Conservation (phyloP, 1,139 yeast species). For the Suhomyces wounanorum region DNA sequence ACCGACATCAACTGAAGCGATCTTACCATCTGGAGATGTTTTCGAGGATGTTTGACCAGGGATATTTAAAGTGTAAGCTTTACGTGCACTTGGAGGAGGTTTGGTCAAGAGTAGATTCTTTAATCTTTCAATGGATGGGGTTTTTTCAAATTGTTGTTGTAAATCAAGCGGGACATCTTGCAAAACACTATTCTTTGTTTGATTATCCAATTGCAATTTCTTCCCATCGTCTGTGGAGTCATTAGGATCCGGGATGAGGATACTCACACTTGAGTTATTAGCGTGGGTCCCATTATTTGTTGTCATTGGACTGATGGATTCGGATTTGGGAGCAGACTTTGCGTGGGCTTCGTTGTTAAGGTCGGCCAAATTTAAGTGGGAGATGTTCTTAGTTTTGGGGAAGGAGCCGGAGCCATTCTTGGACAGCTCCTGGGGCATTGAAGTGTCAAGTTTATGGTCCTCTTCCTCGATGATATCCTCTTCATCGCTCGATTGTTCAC, state of each 20-base stretch:
- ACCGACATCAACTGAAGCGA: slow-evolving; percentile 70
- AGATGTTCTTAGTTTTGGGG: slow-evolving; percentile 39
- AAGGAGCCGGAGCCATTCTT: slow-evolving; percentile 14
- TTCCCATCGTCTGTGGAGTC: slow-evolving; percentile 14
- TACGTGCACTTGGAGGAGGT: slow-evolving; percentile 43
- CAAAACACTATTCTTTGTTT: slow-evolving; percentile 26
- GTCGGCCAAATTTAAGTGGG: slow-evolving; percentile 45
- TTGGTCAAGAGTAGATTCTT: slow-evolving; percentile 41
- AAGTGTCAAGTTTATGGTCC: not conserved
- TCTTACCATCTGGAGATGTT: slow-evolving; percentile 79
- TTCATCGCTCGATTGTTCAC: slow-evolving; percentile 34
- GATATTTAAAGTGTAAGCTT: slow-evolving; percentile 82
- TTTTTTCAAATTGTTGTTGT: slow-evolving; percentile 39
- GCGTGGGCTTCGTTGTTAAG: slow-evolving; percentile 18
- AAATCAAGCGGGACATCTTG: slow-evolving; percentile 39
- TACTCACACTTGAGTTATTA: slow-evolving; percentile 6
- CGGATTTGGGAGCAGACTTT: slow-evolving; percentile 6
- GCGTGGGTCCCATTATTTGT: slow-evolving; percentile 5
- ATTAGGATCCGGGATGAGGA: slow-evolving; percentile 12
- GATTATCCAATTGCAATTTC: slow-evolving; percentile 16
- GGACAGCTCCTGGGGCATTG: slow-evolving; percentile 13
- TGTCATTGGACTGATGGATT: slow-evolving; percentile 19
- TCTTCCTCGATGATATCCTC: slow-evolving; percentile 7
- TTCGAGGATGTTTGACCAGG: slow-evolving; percentile 91
- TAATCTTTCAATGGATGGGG: slow-evolving; percentile 46